Conservation (phyloP, 2,329 filamentous ascomycete genomes). For the Cadophora sp. region DNA sequence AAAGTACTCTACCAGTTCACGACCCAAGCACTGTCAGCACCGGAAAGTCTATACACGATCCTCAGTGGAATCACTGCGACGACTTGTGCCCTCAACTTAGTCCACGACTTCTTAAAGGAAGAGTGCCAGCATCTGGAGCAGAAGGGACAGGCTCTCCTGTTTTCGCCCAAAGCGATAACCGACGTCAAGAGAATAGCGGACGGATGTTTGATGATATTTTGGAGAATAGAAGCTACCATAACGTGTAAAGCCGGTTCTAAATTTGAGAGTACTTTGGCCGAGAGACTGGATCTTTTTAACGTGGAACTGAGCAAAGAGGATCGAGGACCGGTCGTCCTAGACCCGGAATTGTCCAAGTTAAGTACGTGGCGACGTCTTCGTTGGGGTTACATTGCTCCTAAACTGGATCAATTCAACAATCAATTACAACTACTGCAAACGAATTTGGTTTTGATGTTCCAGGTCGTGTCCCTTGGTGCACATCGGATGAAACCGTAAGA, state of each 20-base stretch:
- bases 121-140: not conserved
- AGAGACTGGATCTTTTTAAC: not conserved
- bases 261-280: not conserved
- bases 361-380: not conserved
- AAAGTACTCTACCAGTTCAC: not conserved
- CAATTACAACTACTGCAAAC: not conserved
- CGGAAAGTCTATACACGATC: not conserved
- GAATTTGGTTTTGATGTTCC: not conserved
- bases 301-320: not conserved
- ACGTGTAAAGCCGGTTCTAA: not conserved
- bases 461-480: not conserved
- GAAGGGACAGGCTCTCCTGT: not conserved
- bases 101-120: not conserved
- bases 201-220: not conserved
- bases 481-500: not conserved
- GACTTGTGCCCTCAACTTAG: not conserved
- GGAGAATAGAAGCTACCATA: not conserved
- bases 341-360: not conserved
- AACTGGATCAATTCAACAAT: not conserved
- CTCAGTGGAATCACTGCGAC: not conserved
- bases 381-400: not conserved
- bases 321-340: not conserved
- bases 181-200: not conserved
- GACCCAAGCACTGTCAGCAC: not conserved
- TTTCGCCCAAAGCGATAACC: conserved; percentile 3